phyloP scores from a whole-genome alignment of 192 early-diverging fungal genomes.

The Pilobolus umbonatus region DNA sequence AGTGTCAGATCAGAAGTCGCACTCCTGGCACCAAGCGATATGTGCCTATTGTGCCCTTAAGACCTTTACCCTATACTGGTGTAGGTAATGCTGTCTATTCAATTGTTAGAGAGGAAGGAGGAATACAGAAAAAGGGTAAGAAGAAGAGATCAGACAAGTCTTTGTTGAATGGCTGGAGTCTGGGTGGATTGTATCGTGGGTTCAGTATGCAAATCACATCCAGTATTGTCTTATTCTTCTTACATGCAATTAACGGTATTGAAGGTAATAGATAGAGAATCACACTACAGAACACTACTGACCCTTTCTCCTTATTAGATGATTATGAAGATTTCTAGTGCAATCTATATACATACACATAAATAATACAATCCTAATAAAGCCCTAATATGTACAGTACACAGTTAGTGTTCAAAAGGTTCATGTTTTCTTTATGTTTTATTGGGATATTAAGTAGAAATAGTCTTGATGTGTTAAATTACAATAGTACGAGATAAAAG shows the following conservation, averaged over 20 bases:
- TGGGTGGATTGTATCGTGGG: constrained; percentile 67
- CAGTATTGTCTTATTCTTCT: constrained; percentile 54
- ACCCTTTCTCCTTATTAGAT: neutral
- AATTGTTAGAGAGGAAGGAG: constrained; percentile 74
- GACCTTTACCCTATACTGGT: constrained; percentile 69
- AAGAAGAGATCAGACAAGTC: neutral
- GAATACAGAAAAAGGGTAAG: constrained; percentile 28
- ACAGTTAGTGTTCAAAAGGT: no score
- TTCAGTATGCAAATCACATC: constrained; percentile 60
- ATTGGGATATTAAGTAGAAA: no score
- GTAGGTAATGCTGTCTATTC: constrained; percentile 62
- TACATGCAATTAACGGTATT: constrained; percentile 52
- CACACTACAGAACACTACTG: neutral
- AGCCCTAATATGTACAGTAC: no score
- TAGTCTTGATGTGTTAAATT: no score
- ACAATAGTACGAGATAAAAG: no score
- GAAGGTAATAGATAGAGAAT: constrained; percentile 34
- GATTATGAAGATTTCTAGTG: no score
- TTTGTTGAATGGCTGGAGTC: constrained; percentile 44
- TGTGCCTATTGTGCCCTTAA: constrained; percentile 59
- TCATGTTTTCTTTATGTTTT: no score
- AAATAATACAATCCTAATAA: no score
- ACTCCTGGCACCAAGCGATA: constrained; percentile 48
- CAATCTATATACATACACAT: no score
- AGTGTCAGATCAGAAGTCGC: constrained; percentile 69